Evolutionary conservation across 2,329 filamentous ascomycete species (phyloP).

Genomic region (Coleophoma eucalyptorum): DNA sequence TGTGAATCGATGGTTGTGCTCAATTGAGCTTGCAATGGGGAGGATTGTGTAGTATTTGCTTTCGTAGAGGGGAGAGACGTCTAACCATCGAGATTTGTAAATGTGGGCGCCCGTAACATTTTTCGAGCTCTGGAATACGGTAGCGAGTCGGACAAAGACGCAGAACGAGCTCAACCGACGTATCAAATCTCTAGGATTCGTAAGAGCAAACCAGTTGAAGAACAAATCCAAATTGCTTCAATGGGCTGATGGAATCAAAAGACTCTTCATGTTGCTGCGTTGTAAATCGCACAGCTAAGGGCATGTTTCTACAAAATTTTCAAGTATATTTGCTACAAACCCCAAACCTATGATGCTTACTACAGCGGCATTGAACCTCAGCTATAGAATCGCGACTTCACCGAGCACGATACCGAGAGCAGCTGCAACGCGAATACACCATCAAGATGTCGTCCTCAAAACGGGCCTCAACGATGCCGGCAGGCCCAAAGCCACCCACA

Average conservation of each 20-base stretch:
- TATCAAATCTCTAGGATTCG: background rate
- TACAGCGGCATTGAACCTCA: too few species aligned
- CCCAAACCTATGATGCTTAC: too few species aligned
- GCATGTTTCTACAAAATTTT: too few species aligned
- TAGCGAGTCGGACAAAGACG: background rate
- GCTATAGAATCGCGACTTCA: too few species aligned
- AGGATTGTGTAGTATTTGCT: slow-evolving; percentile 15
- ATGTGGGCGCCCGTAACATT: background rate
- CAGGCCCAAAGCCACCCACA: slow-evolving; percentile 54
- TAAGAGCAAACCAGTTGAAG: background rate
- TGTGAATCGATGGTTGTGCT: slow-evolving; percentile 24
- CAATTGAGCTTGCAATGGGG: slow-evolving; percentile 24
- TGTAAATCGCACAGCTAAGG: too few species aligned
- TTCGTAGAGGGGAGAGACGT: slow-evolving; percentile 6
- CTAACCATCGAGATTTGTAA: background rate
- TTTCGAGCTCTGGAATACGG: background rate
- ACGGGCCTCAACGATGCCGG: slow-evolving; percentile 43
- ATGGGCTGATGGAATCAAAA: too few species aligned
- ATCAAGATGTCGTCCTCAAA: slow-evolving; percentile 25
- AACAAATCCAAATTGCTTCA: too few species aligned
- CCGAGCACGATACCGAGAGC: too few species aligned
- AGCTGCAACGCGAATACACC: background rate
- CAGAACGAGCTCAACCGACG: background rate
- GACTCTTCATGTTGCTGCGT: too few species aligned
- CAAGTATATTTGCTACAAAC: too few species aligned